phyloP scores from a whole-genome alignment of 2,329 filamentous ascomycete genomes.

The Clarireedia paspali region DNA sequence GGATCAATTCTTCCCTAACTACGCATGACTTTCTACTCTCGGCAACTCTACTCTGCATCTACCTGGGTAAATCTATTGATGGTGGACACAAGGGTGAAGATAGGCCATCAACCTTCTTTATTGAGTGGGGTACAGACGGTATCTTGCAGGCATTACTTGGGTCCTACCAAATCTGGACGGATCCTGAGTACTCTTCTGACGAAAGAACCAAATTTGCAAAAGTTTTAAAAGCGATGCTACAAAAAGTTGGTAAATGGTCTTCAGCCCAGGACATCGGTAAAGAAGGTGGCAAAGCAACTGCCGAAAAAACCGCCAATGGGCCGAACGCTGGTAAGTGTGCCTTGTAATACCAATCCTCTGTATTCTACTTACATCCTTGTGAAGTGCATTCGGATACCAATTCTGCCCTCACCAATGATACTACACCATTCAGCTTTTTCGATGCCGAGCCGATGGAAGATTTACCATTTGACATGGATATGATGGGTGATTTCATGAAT shows the following conservation, averaged over 20 bases:
- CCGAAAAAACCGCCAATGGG: not conserved
- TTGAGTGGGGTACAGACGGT: constrained; percentile 17
- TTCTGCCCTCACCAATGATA: not conserved
- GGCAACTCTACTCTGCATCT: constrained; percentile 23
- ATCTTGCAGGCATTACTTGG: constrained; percentile 15
- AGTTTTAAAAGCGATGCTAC: constrained; percentile 16
- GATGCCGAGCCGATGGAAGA: not conserved
- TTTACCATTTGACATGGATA: not conserved
- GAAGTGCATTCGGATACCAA: not conserved
- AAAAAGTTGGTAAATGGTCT: constrained; percentile 11
- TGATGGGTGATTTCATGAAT: constrained; percentile 1
- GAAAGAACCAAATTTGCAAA: constrained; percentile 19
- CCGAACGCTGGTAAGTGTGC: not conserved
- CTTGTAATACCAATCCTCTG: not conserved
- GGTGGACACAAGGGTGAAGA: not conserved
- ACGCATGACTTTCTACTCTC: constrained; percentile 22
- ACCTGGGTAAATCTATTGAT: constrained; percentile 16
- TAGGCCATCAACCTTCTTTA: constrained; percentile 1
- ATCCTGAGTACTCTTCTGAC: constrained; percentile 10
- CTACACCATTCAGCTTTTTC: not conserved
- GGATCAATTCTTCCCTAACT: constrained; percentile 18
- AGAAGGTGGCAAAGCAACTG: not conserved
- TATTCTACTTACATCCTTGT: not conserved
- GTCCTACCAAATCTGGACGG: constrained; percentile 19
- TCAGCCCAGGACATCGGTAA: not conserved